phyloP scores from a whole-genome alignment of 306 rosid species.

The Hippophae tibetana region DNA sequence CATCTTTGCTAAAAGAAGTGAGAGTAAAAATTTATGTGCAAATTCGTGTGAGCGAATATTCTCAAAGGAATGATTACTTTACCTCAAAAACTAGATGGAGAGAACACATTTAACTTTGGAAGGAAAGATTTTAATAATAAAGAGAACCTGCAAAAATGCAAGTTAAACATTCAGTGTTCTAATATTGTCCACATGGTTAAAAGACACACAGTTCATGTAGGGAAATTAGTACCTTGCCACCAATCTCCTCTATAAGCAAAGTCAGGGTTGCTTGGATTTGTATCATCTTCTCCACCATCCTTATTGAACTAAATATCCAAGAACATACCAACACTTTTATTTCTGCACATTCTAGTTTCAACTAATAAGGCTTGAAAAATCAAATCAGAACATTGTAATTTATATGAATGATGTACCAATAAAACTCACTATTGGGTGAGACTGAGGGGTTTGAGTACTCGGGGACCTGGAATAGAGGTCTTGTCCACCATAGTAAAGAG shows the following conservation, averaged over 20 bases:
- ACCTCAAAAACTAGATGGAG: slow-evolving; percentile 34
- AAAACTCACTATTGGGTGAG: slow-evolving; percentile 37
- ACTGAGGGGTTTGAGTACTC: slow-evolving; percentile 23
- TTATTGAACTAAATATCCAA: slow-evolving; percentile 28
- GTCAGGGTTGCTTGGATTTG: slow-evolving; percentile 28
- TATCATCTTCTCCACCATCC: slow-evolving; percentile 38
- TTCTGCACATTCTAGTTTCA: slow-evolving; percentile 1
- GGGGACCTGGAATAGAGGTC: slow-evolving; percentile 40
- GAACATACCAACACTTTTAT: slow-evolving; percentile 1
- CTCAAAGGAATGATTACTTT: background rate
- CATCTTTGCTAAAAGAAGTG: background rate
- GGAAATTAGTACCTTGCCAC: slow-evolving; percentile 42
- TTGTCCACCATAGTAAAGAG: slow-evolving; percentile 50
- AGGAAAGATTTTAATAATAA: slow-evolving; percentile 35
- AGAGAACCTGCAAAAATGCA: slow-evolving; percentile 37
- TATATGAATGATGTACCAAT: slow-evolving; percentile 1
- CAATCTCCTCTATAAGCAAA: slow-evolving; percentile 46
- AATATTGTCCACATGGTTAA: background rate
- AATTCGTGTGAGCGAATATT: too few species aligned
- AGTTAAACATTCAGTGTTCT: background rate
- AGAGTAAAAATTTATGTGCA: background rate
- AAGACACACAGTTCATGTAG: background rate
- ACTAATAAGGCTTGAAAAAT: slow-evolving; percentile 2
- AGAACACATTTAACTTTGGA: slow-evolving; percentile 21
- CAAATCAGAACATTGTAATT: slow-evolving; percentile 5